Conservation (phyloP, 1,284 basidiomycete genomes). For the Coriolopsis trogii region DNA sequence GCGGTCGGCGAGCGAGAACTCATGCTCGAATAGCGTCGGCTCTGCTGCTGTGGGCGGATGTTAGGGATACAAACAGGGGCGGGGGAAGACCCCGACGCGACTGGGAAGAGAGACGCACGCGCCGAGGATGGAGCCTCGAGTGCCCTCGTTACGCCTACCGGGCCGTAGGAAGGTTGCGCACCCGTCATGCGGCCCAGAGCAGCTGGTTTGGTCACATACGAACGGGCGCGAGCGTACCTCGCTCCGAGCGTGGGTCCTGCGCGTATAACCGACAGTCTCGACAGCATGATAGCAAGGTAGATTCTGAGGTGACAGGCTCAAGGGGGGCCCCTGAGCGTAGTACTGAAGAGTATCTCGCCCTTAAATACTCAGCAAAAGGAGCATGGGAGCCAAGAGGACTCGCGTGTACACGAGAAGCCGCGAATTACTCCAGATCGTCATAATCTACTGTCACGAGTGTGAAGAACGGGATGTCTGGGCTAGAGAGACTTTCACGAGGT, state of each 20-base stretch:
- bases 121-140: constrained; percentile 37
- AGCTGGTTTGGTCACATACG: constrained; percentile 5
- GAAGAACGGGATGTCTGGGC: too few species aligned
- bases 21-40: constrained; percentile 54
- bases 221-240: background rate
- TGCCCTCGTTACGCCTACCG: constrained; percentile 66
- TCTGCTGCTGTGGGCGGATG: constrained; percentile 6
- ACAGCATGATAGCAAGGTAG: too few species aligned
- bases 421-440: too few species aligned
- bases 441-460: too few species aligned
- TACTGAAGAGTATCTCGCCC: too few species aligned
- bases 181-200: constrained; percentile 2
- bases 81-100: background rate
- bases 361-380: too few species aligned
- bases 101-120: background rate
- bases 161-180: constrained; percentile 39
- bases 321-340: too few species aligned
- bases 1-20: constrained; percentile 75
- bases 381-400: too few species aligned
- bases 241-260: background rate
- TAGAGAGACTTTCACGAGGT: too few species aligned
- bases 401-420: too few species aligned
- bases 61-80: background rate
- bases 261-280: background rate
- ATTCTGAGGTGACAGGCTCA: too few species aligned